A percentile compares a stretch with the other conserved stretches of the same genome.
Conservation (phyloP, 495 filamentous ascomycete species). For the Xylaria longipes region DNA sequence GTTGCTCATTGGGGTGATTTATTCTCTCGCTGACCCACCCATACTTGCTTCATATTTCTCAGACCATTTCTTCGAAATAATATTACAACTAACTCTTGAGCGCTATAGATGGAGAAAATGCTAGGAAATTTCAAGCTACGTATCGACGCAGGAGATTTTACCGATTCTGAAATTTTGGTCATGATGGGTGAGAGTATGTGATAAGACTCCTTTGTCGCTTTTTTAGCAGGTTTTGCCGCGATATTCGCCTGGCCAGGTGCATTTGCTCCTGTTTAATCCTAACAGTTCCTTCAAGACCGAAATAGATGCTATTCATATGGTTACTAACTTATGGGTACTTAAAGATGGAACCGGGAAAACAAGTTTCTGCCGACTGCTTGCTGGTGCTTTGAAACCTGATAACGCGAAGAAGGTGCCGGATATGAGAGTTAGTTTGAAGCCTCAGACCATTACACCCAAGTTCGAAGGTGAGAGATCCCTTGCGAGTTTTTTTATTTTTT, state of each 20-base stretch:
- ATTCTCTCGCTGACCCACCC: neutral
- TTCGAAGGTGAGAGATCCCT: constrained; percentile 61
- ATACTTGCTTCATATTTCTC: neutral
- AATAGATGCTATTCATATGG: constrained; percentile 61
- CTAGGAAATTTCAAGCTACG: constrained; percentile 86
- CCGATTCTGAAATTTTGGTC: constrained; percentile 96
- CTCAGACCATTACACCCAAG: constrained; percentile 98
- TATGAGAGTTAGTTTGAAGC: constrained; percentile 99
- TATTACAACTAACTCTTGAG: neutral
- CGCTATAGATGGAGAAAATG: constrained; percentile 83
- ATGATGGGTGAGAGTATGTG: constrained; percentile 91
- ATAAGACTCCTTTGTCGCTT: neutral
- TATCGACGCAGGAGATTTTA: constrained; percentile 85
- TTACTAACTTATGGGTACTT: constrained; percentile 50
- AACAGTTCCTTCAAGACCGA: constrained; percentile 39
- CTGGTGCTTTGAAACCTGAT: constrained; percentile 91
- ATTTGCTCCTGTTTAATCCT: neutral
- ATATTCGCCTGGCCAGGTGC: neutral
- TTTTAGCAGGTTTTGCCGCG: neutral
- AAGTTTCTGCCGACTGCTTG: constrained; percentile 95
- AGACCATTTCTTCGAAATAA: neutral
- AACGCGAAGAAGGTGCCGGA: constrained; percentile 74
- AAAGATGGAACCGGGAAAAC: constrained; percentile 85
- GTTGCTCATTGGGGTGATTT: neutral
- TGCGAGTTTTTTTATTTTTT: neutral